phyloP scores from a whole-genome alignment of 441 rosid species.

The Syzygium syzygioides region DNA sequence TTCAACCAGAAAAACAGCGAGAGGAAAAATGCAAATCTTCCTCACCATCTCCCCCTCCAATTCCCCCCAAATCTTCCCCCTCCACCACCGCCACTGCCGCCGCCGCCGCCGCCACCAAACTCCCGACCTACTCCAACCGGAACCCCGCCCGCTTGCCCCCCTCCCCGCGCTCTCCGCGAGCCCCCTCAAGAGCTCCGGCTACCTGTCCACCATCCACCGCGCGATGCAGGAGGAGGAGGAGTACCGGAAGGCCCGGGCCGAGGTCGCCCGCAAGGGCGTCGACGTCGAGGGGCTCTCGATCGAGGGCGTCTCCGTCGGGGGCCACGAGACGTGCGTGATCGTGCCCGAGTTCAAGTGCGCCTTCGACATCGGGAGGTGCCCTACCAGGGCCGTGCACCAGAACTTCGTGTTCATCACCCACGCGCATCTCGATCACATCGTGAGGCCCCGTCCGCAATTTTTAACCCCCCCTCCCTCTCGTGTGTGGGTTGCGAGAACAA shows the following conservation, averaged over 20 bases:
- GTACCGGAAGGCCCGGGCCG: slow-evolving; percentile 12
- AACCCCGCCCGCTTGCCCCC: slow-evolving; percentile 11
- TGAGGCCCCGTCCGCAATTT: slow-evolving; percentile 15
- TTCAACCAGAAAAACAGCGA: not conserved
- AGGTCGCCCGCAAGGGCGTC: slow-evolving; percentile 41
- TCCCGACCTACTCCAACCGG: not conserved
- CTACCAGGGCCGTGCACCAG: slow-evolving; percentile 84
- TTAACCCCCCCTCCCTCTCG: not conserved
- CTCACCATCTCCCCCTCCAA: slow-evolving; percentile 28
- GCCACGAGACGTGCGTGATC: slow-evolving; percentile 84
- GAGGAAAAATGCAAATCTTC: slow-evolving; percentile 32
- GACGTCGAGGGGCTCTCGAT: slow-evolving; percentile 75
- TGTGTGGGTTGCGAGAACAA: not conserved
- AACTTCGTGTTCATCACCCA: slow-evolving; percentile 89
- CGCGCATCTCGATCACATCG: slow-evolving; percentile 91
- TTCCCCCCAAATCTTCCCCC: slow-evolving; percentile 31
- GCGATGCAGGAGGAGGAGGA: slow-evolving; percentile 9
- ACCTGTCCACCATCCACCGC: slow-evolving; percentile 8
- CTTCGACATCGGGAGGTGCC: slow-evolving; percentile 88
- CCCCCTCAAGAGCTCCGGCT: slow-evolving; percentile 25
- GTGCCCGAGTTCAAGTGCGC: slow-evolving; percentile 84
- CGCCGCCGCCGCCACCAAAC: not conserved
- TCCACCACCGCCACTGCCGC: slow-evolving; percentile 15
- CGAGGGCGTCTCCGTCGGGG: slow-evolving; percentile 80
- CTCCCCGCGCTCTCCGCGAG: slow-evolving; percentile 27